Evolutionary conservation across 202 grass and related monocot genomes (phyloP).

Genomic region (Tripidium arundinaceum): DNA sequence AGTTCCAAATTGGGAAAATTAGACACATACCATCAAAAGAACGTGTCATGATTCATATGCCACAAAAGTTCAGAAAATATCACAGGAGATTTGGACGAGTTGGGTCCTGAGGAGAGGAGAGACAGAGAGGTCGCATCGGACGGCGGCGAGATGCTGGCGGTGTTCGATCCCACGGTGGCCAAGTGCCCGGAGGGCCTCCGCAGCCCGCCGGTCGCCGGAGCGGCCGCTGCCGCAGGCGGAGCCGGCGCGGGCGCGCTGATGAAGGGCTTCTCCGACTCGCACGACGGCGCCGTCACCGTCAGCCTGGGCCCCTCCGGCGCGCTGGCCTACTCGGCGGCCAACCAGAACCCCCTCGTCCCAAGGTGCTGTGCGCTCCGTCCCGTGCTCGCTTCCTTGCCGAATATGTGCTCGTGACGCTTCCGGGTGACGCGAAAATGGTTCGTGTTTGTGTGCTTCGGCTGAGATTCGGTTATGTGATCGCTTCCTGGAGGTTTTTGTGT

Average conservation of each 20-base stretch:
- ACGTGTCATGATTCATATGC: no score
- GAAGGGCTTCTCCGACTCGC: slow-evolving; percentile 50
- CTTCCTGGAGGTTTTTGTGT: neutral
- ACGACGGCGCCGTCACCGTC: slow-evolving; percentile 69
- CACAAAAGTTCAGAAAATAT: slow-evolving; percentile 32
- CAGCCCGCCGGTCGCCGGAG: slow-evolving; percentile 37
- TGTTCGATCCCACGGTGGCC: slow-evolving; percentile 85
- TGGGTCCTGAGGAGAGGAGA: slow-evolving; percentile 6
- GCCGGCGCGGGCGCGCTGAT: slow-evolving; percentile 49
- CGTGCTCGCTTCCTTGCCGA: neutral
- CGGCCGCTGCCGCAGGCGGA: neutral
- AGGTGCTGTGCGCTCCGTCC: slow-evolving; percentile 34
- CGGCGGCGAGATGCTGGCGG: slow-evolving; percentile 63
- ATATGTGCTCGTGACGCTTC: neutral
- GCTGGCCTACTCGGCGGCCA: slow-evolving; percentile 56
- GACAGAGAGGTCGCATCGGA: slow-evolving; percentile 15
- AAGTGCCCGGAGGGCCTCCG: slow-evolving; percentile 86
- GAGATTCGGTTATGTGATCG: slow-evolving; percentile 22
- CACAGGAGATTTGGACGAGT: no score
- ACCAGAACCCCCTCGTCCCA: slow-evolving; percentile 63
- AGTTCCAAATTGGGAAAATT: no score
- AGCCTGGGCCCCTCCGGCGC: slow-evolving; percentile 64
- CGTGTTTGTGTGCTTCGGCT: neutral
- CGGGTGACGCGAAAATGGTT: neutral
- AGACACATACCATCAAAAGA: no score